phyloP scores from a whole-genome alignment of 257 asterid species.

The Fraxinus excelsior region DNA sequence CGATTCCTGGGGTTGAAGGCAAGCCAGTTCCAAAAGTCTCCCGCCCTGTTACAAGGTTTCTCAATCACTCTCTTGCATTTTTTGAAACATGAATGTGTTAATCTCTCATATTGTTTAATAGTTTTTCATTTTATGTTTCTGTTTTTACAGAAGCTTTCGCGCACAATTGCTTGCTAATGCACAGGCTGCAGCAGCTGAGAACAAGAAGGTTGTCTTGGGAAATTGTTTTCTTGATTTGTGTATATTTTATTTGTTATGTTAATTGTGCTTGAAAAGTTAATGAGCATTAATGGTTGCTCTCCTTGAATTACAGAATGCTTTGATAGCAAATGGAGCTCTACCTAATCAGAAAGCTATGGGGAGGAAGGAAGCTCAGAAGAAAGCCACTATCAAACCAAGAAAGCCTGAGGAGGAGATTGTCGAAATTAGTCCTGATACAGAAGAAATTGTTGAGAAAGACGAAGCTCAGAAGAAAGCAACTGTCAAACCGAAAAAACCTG shows the following conservation, averaged over 20 bases:
- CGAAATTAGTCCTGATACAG: conserved; percentile 58
- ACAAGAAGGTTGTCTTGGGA: conserved; percentile 50
- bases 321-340: conserved; percentile 36
- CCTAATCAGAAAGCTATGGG: conserved; percentile 33
- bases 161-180: conserved; percentile 85
- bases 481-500: not conserved
- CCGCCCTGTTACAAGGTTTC: conserved; percentile 78
- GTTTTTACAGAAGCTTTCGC: conserved; percentile 55
- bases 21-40: conserved; percentile 70
- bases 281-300: not conserved
- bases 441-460: conserved; percentile 26
- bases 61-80: not conserved
- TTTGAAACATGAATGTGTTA: not conserved
- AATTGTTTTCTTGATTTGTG: not conserved
- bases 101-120: not conserved
- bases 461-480: conserved; percentile 5
- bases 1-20: conserved; percentile 49
- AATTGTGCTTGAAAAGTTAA: not conserved
- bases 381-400: conserved; percentile 50
- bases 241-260: not conserved
- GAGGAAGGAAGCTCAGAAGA: conserved; percentile 48
- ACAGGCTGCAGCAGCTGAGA: conserved; percentile 59
- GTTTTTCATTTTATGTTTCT: not conserved
- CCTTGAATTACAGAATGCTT: conserved; percentile 28
- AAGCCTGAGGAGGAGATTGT: conserved; percentile 44